Evolutionary conservation across 2,329 filamentous ascomycete genomes (phyloP).

Genomic region (Pseudocercospora eumusae): DNA sequence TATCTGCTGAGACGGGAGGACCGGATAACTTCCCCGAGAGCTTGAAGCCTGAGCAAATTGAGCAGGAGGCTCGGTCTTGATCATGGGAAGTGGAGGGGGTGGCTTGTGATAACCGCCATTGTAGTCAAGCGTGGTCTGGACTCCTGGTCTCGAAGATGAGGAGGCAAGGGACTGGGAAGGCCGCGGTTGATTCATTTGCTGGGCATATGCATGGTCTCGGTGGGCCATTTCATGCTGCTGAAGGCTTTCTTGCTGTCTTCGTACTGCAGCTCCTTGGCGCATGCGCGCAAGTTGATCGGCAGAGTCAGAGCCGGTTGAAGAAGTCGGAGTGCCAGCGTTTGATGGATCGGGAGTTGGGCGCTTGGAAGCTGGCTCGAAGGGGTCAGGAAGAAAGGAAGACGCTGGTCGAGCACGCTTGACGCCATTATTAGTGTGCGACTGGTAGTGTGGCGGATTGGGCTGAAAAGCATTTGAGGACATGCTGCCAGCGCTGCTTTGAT

Average conservation of each 20-base stretch:
- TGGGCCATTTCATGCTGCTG: slow-evolving; percentile 30
- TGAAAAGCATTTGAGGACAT: background rate
- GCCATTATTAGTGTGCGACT: slow-evolving; percentile 6
- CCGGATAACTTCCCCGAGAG: background rate
- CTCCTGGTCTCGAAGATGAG: slow-evolving; percentile 29
- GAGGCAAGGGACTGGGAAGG: slow-evolving; percentile 21
- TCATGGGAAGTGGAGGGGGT: slow-evolving; percentile 18
- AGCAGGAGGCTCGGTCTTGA: slow-evolving; percentile 16
- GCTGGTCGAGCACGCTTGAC: slow-evolving; percentile 30
- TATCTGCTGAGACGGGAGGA: slow-evolving; percentile 9
- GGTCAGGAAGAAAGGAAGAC: slow-evolving; percentile 21
- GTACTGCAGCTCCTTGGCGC: slow-evolving; percentile 22
- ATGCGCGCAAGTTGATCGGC: slow-evolving; percentile 16
- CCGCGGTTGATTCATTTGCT: slow-evolving; percentile 14
- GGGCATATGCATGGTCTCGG: background rate
- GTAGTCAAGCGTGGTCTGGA: slow-evolving; percentile 38
- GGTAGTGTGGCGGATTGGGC: slow-evolving; percentile 1
- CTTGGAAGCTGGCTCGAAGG: slow-evolving; percentile 31
- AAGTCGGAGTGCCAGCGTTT: slow-evolving; percentile 31
- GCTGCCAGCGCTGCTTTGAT: slow-evolving; percentile 18
- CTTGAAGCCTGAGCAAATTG: background rate
- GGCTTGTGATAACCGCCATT: slow-evolving; percentile 33
- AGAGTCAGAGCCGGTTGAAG: slow-evolving; percentile 29
- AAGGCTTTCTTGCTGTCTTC: slow-evolving; percentile 23
- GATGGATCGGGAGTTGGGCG: slow-evolving; percentile 36